phyloP scores from a whole-genome alignment of 2,329 filamentous ascomycete genomes.

The Talaromyces sp. region DNA sequence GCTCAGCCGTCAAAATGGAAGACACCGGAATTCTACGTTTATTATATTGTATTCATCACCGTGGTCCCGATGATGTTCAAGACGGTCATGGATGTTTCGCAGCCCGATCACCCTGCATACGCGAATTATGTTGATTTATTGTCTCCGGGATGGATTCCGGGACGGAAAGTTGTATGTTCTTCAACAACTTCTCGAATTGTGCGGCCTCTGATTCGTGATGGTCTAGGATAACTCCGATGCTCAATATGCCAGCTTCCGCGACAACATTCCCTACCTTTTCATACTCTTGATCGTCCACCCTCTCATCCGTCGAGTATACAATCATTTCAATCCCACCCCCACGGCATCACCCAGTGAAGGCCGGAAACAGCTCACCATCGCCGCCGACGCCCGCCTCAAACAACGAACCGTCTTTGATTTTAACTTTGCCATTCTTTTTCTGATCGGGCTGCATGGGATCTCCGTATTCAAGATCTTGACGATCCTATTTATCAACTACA shows the following conservation, averaged over 20 bases:
- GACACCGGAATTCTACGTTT: slow-evolving; percentile 79
- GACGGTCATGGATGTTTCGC: slow-evolving; percentile 78
- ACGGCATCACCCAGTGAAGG: background rate
- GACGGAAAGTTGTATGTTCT: slow-evolving; percentile 72
- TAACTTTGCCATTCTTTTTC: slow-evolving; percentile 72
- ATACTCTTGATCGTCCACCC: slow-evolving; percentile 74
- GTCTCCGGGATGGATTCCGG: slow-evolving; percentile 83
- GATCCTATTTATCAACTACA: slow-evolving; percentile 80
- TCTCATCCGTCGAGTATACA: slow-evolving; percentile 68
- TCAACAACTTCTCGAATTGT: background rate
- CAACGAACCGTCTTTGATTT: slow-evolving; percentile 79
- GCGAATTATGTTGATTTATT: slow-evolving; percentile 67
- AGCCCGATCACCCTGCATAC: slow-evolving; percentile 71
- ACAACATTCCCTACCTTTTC: slow-evolving; percentile 78
- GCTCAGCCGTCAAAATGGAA: slow-evolving; percentile 70
- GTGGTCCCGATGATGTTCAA: slow-evolving; percentile 86
- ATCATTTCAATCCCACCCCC: slow-evolving; percentile 46
- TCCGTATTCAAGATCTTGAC: slow-evolving; percentile 76
- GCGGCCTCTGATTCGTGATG: background rate
- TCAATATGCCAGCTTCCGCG: slow-evolving; percentile 81
- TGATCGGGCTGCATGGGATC: slow-evolving; percentile 76
- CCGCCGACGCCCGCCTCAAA: slow-evolving; percentile 57
- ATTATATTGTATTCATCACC: slow-evolving; percentile 64
- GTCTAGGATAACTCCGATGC: slow-evolving; percentile 77
- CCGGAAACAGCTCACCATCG: slow-evolving; percentile 23